Evolutionary conservation across 2,329 filamentous ascomycete genomes (phyloP).

Genomic region (Cytospora chrysosperma): DNA sequence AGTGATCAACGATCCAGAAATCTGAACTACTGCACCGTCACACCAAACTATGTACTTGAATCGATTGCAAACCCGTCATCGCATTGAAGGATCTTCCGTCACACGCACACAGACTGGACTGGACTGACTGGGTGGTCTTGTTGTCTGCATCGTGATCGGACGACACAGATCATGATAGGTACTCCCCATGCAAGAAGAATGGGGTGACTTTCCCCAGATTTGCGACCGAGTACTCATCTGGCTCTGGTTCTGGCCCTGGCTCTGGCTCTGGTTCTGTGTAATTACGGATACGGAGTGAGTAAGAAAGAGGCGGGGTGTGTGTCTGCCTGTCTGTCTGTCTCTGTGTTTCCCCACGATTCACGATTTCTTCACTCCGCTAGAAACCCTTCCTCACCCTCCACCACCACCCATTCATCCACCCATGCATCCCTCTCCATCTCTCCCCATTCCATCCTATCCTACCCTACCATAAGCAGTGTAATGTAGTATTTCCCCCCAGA

Average conservation of each 20-base stretch:
- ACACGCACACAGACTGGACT: background rate
- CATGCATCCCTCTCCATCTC: too few relatives aligned
- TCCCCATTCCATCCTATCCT: background rate
- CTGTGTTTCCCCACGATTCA: background rate
- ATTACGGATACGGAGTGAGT: background rate
- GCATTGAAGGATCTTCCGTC: background rate
- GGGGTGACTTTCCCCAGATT: slow-evolving; percentile 14
- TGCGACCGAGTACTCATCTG: background rate
- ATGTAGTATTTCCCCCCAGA: too few relatives aligned
- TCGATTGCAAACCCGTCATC: background rate
- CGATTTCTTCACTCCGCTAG: background rate
- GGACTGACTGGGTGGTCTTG: background rate
- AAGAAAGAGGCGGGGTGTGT: too few relatives aligned
- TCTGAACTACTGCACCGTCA: background rate
- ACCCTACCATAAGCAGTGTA: too few relatives aligned
- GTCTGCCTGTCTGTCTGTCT: too few relatives aligned
- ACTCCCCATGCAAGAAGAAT: background rate
- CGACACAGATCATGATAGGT: background rate
- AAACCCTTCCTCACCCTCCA: background rate
- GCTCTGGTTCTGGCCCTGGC: too few relatives aligned
- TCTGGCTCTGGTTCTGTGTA: too few relatives aligned
- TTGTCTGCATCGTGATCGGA: background rate
- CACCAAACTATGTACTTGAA: background rate
- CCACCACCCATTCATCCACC: background rate
- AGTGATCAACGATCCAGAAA: too few relatives aligned